Evolutionary conservation across 2,329 filamentous ascomycete species (phyloP).

Genomic region (Nemania sp.): DNA sequence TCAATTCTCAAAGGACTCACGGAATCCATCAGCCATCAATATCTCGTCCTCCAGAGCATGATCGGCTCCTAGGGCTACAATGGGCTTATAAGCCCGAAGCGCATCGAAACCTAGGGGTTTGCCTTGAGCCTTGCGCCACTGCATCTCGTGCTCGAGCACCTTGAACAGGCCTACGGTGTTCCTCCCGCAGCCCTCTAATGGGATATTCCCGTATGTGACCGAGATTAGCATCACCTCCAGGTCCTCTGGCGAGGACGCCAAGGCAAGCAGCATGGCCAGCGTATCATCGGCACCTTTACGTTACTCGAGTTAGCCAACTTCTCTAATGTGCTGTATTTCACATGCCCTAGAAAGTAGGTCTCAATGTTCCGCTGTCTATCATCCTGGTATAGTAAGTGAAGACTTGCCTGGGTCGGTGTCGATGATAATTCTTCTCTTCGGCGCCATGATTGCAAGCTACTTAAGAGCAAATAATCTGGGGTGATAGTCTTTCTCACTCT

Average conservation of each 20-base stretch:
- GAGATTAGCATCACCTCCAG: constrained; percentile 84
- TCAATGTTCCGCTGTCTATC: constrained; percentile 2
- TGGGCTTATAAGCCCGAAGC: constrained; percentile 72
- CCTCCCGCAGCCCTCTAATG: constrained; percentile 81
- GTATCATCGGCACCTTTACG: constrained; percentile 81
- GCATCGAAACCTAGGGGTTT: constrained; percentile 71
- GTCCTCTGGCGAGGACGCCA: constrained; percentile 80
- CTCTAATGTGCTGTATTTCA: neutral
- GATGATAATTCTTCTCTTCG: constrained; percentile 81
- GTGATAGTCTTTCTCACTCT: neutral
- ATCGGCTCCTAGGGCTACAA: constrained; percentile 84
- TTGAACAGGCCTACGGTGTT: constrained; percentile 92
- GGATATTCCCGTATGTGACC: constrained; percentile 91
- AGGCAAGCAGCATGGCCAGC: constrained; percentile 82
- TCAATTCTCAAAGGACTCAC: constrained; percentile 52
- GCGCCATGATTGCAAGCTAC: constrained; percentile 55
- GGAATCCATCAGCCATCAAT: constrained; percentile 84
- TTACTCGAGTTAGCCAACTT: constrained; percentile 18
- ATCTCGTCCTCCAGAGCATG: constrained; percentile 83
- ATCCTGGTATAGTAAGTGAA: neutral
- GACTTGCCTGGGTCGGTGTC: constrained; percentile 84
- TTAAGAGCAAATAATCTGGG: neutral
- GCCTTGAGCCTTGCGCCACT: constrained; percentile 75
- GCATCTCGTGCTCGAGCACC: constrained; percentile 83
- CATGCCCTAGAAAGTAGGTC: neutral